Conservation (phyloP, 495 filamentous ascomycete genomes). For the Parmelia sp. region DNA sequence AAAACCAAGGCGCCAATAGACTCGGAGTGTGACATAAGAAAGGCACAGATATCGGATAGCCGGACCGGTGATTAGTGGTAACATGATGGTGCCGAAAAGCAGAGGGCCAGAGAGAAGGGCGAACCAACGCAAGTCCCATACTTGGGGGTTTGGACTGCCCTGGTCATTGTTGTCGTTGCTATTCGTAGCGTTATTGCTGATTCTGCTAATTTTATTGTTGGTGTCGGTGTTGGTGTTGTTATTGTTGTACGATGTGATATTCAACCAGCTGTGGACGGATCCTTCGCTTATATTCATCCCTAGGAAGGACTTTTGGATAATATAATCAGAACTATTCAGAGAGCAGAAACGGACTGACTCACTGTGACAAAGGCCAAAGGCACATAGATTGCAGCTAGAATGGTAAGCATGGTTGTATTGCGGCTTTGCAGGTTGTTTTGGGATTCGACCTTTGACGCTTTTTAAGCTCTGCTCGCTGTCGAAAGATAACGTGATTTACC, state of each 20-base stretch:
- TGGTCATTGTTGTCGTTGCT: background rate
- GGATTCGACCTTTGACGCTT: conserved; percentile 14
- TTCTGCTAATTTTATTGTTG: conserved; percentile 9
- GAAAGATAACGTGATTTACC: conserved; percentile 5
- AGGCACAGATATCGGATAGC: conserved; percentile 7
- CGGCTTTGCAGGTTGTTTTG: conserved; percentile 13
- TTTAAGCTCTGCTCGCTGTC: background rate
- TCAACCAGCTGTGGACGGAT: background rate
- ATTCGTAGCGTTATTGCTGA: background rate
- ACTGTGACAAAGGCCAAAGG: conserved; percentile 22
- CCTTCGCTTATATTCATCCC: conserved; percentile 18
- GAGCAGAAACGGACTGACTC: background rate
- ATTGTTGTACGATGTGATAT: background rate
- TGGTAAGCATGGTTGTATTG: conserved; percentile 15
- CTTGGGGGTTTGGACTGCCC: conserved; percentile 3
- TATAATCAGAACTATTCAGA: background rate
- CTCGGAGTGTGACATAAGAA: conserved; percentile 12
- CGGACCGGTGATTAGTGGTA: conserved; percentile 18
- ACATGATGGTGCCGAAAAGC: conserved; percentile 21
- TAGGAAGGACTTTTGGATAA: conserved; percentile 18
- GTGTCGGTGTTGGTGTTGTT: background rate
- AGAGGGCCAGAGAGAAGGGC: conserved; percentile 9
- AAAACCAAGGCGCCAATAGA: conserved; percentile 11
- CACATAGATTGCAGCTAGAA: conserved; percentile 18
- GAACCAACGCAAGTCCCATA: conserved; percentile 21